Base-by-base conservation (phyloP, 768 basidiomycete species). In the Pisolithus albus region DNA sequence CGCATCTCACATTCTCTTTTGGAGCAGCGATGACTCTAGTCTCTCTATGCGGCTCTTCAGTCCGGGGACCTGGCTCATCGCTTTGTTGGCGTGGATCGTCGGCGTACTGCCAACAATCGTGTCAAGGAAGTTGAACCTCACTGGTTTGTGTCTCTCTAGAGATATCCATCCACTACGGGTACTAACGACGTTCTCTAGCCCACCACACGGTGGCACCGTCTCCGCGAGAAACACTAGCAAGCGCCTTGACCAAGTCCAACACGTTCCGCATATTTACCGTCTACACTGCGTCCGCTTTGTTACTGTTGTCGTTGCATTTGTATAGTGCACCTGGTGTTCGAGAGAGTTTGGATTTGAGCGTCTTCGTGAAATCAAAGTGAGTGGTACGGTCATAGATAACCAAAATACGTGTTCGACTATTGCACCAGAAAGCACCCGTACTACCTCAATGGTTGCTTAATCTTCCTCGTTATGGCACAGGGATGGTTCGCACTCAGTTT, bases 321-420 rank as follows among this genome's bases (percentile, higher is more conserved):
- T 65, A 70, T 40, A 54, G 66, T 3, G 59, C 69, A 51, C 48
- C 61, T 18, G 50, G 57, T 4, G 21, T 53, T 6, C 61, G 61
- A 15, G 65, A 66, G 1, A 75, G 79, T 53, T 62, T 75, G 15
- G 72, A 67, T 38, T 62, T 88, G 6, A 65, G 70, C 0, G 18
- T 87, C 0, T 88, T 88, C 51, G 79, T 85, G 15, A 82, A 81
- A 54, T 88, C 85, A 30, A 82, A 71, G 87, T 85, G 52, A 26
- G 57, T 74, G 64, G 5, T 19, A 4, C 21, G 18, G 18, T 37
- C 10, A 41, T 52, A 8, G 4, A 39, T 34, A 19, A 3, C 10
- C 15, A 34, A 15, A 24, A n/a, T 41, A 19, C 18, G 30, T 21
- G 9, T 39, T 10, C 46, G n/a, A 47, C 18, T 50, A 32, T 21